Evolutionary conservation across 176 grass and related monocot genomes (phyloP).

Genomic region (Puya raimondii): DNA sequence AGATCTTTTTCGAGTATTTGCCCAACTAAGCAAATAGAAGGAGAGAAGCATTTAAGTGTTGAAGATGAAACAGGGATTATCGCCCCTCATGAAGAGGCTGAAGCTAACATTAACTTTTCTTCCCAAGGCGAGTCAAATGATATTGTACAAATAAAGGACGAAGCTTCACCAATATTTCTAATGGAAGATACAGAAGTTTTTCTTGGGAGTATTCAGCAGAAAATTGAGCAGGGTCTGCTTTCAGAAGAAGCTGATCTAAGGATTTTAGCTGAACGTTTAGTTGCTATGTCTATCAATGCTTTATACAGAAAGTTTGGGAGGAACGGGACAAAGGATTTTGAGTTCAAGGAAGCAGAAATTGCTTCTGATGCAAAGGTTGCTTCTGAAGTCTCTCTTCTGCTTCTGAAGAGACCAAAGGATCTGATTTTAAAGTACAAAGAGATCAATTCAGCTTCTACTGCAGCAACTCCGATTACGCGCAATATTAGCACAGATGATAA

Average conservation of each 20-base stretch:
- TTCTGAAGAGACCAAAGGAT: constrained; percentile 82
- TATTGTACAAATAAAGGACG: constrained; percentile 16
- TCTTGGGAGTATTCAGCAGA: constrained; percentile 52
- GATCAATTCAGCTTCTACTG: constrained; percentile 17
- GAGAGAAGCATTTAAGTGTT: constrained; percentile 13
- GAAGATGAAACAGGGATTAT: constrained; percentile 46
- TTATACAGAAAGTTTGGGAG: constrained; percentile 39
- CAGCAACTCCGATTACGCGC: constrained; percentile 10
- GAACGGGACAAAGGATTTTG: constrained; percentile 25
- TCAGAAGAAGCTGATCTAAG: constrained; percentile 60
- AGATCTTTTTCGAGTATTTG: constrained; percentile 23
- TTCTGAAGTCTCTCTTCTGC: constrained; percentile 42
- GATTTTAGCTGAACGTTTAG: constrained; percentile 63
- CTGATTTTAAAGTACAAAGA: constrained; percentile 54
- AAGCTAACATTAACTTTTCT: constrained; percentile 13
- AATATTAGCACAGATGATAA: constrained; percentile 52
- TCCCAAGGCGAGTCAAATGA: constrained; percentile 27
- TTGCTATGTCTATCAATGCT: constrained; percentile 56
- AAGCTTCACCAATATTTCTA: constrained; percentile 31
- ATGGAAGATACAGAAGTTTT: constrained; percentile 63
- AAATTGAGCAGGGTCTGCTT: constrained; percentile 73
- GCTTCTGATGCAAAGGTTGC: constrained; percentile 35
- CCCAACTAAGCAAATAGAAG: constrained; percentile 19
- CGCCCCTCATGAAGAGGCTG: constrained; percentile 31
- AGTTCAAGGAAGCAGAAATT: constrained; percentile 28